These are phyloP conservation scores for Aspergillus sp. DNA, from an alignment of 2,329 filamentous ascomycete species.

Conservation along the genomic window DNA sequence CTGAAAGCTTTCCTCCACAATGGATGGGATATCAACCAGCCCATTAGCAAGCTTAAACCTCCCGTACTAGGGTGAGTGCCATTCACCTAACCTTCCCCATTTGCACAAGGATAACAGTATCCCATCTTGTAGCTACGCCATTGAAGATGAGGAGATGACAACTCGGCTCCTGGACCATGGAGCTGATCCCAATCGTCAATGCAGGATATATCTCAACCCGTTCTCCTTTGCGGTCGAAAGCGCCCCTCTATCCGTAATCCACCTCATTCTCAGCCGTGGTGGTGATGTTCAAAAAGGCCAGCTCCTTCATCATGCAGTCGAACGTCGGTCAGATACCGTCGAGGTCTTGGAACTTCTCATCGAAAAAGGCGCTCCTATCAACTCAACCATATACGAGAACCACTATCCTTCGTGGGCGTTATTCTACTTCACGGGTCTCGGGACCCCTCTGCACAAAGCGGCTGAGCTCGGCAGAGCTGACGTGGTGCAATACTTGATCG, in stretches of 20 bases:
- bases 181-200: conserved; percentile 26
- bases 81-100: no score
- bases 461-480: conserved; percentile 18
- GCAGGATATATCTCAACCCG: conserved; percentile 22
- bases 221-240: conserved; percentile 22
- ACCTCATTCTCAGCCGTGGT: conserved; percentile 18
- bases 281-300: conserved; percentile 21
- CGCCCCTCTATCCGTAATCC: conserved; percentile 18
- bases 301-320: conserved; percentile 21
- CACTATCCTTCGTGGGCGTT: conserved; percentile 18
- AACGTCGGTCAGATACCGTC: conserved; percentile 14
- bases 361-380: conserved; percentile 16
- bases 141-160: conserved; percentile 22
- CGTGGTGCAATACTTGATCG: conserved; percentile 18
- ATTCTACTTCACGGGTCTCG: conserved; percentile 19
- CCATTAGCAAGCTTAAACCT: conserved; percentile 16
- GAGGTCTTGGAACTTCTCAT: conserved; percentile 18
- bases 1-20: conserved; percentile 11
- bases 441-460: conserved; percentile 24
- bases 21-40: conserved; percentile 24
- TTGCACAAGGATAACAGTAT: conserved; percentile 4
- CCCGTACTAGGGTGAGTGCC: conserved; percentile 19
- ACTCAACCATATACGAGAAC: conserved; percentile 21
- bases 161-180: conserved; percentile 26
- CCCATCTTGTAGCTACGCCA: conserved; percentile 14